Conservation (phyloP, 192 early-diverging fungal genomes). For the Coemansia sp. region DNA sequence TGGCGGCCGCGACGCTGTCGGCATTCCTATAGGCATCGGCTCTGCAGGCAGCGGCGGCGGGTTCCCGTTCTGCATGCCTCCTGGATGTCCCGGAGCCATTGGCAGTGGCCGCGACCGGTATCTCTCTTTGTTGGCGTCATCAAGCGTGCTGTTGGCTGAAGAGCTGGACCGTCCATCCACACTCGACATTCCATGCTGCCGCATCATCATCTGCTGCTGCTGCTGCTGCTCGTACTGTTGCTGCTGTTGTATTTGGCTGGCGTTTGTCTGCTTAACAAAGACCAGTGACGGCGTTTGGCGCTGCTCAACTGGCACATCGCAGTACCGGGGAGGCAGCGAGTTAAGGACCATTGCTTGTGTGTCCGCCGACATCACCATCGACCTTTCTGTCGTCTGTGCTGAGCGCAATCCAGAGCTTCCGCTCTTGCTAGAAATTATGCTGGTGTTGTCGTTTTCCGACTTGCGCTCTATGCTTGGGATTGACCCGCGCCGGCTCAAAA, state of each 20-base stretch:
- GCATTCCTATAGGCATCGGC: conserved; percentile 26
- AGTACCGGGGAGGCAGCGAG: conserved; percentile 43
- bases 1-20: neutral
- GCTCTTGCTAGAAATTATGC: conserved; percentile 32
- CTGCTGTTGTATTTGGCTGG: conserved; percentile 1
- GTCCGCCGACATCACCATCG: conserved; percentile 12
- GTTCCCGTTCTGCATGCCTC: neutral
- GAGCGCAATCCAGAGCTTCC: conserved; percentile 12
- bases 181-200: conserved; percentile 22
- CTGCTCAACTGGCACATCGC: conserved; percentile 36
- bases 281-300: conserved; percentile 22
- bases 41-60: conserved; percentile 33
- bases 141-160: conserved; percentile 13
- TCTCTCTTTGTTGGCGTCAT: conserved; percentile 20
- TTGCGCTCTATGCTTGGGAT: conserved; percentile 16
- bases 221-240: neutral
- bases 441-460: conserved; percentile 19
- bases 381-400: conserved; percentile 6
- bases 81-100: conserved; percentile 10
- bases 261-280: conserved; percentile 31
- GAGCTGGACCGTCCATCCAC: conserved; percentile 16
- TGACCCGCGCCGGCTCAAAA: conserved; percentile 24
- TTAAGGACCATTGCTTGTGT: conserved; percentile 14
- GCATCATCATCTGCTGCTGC: conserved; percentile 14
- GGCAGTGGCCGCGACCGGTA: conserved; percentile 31